Evolutionary conservation across 257 asterid genomes (phyloP).

Genomic region (Jacaranda mimosifolia): DNA sequence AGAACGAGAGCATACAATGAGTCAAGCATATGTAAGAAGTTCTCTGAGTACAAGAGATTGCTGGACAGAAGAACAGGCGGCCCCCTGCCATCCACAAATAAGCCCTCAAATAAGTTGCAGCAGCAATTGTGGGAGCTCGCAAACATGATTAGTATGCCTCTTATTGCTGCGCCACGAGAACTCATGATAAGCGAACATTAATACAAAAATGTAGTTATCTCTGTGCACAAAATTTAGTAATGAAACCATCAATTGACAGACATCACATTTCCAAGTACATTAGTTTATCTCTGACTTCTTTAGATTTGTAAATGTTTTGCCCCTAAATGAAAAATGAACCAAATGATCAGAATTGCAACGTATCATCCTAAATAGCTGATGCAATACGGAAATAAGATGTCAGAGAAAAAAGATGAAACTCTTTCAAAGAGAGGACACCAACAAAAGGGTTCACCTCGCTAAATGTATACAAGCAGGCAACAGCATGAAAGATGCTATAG

Average conservation of each 20-base stretch:
- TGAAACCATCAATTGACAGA: conserved; percentile 10
- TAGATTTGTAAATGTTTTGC: conserved; percentile 85
- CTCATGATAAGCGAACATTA: conserved; percentile 1
- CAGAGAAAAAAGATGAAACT: too few species aligned
- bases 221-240: background rate
- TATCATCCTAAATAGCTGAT: too few species aligned
- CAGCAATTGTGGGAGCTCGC: conserved; percentile 98
- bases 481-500: too few species aligned
- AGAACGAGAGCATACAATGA: conserved; percentile 74
- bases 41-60: conserved; percentile 91
- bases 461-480: too few species aligned
- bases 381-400: too few species aligned
- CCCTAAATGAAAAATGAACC: conserved; percentile 55
- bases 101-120: conserved; percentile 91
- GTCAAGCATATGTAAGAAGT: conserved; percentile 98
- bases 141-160: conserved; percentile 34
- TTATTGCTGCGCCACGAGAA: conserved; percentile 19
- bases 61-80: conserved; percentile 96
- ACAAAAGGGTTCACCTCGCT: too few species aligned
- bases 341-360: too few species aligned
- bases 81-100: conserved; percentile 64
- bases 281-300: conserved; percentile 93
- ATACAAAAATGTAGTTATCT: background rate
- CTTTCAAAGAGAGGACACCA: too few species aligned
- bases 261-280: conserved; percentile 86